A percentile compares a stretch with the other conserved stretches of the same genome.
Conservation (phyloP, 169 alveolate species). For the Plasmodium gallinaceum region DNA sequence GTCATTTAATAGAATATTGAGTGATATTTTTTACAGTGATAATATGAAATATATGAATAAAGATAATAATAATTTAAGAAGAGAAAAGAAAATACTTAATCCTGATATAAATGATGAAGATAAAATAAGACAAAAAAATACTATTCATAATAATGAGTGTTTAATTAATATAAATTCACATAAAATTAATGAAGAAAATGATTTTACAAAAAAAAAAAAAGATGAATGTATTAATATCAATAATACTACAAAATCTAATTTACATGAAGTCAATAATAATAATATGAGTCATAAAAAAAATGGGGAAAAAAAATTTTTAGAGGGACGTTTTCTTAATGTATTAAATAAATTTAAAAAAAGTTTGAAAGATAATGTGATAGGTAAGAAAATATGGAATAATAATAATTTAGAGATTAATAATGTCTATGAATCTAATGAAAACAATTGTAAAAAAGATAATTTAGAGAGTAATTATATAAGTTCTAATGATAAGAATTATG, state of each 20-base stretch:
- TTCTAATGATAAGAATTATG: too few species aligned
- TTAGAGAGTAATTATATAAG: too few species aligned
- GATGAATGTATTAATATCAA: background rate
- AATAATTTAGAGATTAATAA: slow-evolving; percentile 3
- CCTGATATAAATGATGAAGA: background rate
- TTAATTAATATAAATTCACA: background rate
- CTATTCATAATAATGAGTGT: background rate
- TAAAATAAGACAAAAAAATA: background rate
- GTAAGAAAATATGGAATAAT: slow-evolving; percentile 37
- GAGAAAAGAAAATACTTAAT: background rate
- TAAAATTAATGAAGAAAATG: background rate
- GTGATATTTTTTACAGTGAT: background rate
- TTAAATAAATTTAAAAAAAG: slow-evolving; percentile 34
- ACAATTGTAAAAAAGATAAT: too few species aligned
- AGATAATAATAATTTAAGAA: background rate
- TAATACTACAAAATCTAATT: background rate
- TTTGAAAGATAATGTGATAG: slow-evolving; percentile 31
- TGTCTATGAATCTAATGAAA: too few species aligned
- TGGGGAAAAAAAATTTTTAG: slow-evolving; percentile 6
- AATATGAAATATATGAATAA: background rate
- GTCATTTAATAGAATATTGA: background rate
- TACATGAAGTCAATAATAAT: background rate
- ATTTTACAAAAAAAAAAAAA: background rate
- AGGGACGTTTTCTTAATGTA: slow-evolving; percentile 18
- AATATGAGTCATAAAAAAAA: background rate